Evolutionary conservation across 1,284 basidiomycete genomes (phyloP), one percentile per base, ranked within the genome.

Genomic region (Jaminaea rosea): DNA sequence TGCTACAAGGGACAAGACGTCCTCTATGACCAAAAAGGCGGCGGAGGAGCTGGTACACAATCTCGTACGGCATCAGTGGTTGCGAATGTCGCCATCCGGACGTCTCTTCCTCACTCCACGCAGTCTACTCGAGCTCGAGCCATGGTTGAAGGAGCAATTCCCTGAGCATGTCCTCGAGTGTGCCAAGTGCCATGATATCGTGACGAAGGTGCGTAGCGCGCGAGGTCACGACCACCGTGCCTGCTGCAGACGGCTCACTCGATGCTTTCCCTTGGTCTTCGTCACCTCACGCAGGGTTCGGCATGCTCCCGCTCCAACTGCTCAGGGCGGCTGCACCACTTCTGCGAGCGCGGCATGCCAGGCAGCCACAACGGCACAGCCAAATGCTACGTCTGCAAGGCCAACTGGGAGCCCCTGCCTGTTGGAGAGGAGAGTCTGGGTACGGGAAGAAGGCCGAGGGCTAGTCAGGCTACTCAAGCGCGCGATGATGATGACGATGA

Each of bases 41-140:
- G 84, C 82, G 0, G 86, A 91, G 74, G 73, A 79, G 36, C 79
- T 88, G 9, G 74, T 92, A 17, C 77, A 79, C 26, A 88, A 85
- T 60, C 86, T 92, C 65, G 85, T 90, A 1, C 83, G 85, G 21
- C 84, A 82, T 60, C 84, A 85, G 23, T 88, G 87, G 88, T 74
- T 89, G 2, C 58, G 81, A n/a, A n/a, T n/a, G n/a, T n/a, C n/a
- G n/a, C n/a, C 53, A 26, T 36, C 78, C 15, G 86, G 86, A 21
- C 81, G 85, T 13, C 88, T 87, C 65, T 83, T 85, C 1, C 80
- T 92, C 1, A 84, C 87, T 0, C 78, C 83, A 0, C 83, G 89
- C 2, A 79, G 86, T 0, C 66, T 88, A 10, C 75, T 87, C 19
- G 88, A 92, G 66, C 81, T 92, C 8, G 75, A 78, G 15, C 78